Evolutionary conservation across 805 yeast genomes (phyloP).

Genomic region (Debaryomyces prosopidis): DNA sequence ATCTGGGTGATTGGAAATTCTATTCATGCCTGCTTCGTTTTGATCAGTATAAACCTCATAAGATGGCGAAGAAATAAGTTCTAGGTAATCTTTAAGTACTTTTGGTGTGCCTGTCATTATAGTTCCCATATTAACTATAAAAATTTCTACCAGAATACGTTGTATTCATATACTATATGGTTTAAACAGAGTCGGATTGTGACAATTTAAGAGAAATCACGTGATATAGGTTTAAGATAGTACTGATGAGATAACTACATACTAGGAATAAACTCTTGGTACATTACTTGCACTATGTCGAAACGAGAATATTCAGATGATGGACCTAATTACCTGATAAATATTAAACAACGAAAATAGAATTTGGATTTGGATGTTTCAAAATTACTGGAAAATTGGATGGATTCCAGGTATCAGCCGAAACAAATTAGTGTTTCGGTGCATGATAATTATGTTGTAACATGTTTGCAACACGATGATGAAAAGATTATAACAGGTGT

Average conservation of each 20-base stretch:
- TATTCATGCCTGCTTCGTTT: background rate
- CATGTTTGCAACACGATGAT: conserved; percentile 91
- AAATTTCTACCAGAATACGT: background rate
- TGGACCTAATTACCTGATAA: too few species aligned
- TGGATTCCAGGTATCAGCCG: conserved; percentile 69
- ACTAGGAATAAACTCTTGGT: too few species aligned
- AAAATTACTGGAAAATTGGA: conserved; percentile 73
- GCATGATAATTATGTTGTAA: conserved; percentile 76
- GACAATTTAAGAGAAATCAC: too few species aligned
- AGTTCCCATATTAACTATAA: conserved; percentile 7
- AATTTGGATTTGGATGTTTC: conserved; percentile 60
- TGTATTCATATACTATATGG: too few species aligned
- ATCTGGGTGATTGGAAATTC: conserved; percentile 31
- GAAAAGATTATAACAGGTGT: conserved; percentile 91
- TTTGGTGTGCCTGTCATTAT: conserved; percentile 18
- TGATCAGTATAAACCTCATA: conserved; percentile 5
- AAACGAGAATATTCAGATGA: too few species aligned
- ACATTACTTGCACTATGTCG: too few species aligned
- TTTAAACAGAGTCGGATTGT: too few species aligned
- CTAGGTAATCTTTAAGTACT: conserved; percentile 25
- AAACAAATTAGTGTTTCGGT: conserved; percentile 60
- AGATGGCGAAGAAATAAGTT: conserved; percentile 17
- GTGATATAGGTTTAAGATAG: too few species aligned
- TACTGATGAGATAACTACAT: too few species aligned
- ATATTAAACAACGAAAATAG: conserved; percentile 23